These are phyloP conservation scores for Yamadazyma insecticola DNA, from an alignment of 805 yeast species.

Conservation along the genomic window DNA sequence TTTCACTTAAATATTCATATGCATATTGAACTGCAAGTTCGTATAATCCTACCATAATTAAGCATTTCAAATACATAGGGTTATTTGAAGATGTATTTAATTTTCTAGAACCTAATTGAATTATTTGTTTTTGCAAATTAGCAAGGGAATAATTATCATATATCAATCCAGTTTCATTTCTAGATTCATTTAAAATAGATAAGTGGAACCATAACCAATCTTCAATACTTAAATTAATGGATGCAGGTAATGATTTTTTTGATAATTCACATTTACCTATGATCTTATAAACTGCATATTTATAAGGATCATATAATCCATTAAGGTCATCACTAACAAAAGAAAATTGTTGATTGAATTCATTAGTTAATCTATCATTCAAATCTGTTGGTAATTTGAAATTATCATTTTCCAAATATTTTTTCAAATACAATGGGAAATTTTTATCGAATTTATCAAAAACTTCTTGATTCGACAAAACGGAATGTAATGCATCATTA, in stretches of 20 bases:
- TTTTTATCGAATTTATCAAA: constrained; percentile 83
- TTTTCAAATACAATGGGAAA: constrained; percentile 74
- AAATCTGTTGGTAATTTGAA: constrained; percentile 60
- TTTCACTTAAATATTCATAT: constrained; percentile 56
- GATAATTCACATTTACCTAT: constrained; percentile 85
- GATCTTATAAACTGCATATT: constrained; percentile 84
- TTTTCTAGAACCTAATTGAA: constrained; percentile 67
- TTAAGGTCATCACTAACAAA: constrained; percentile 42
- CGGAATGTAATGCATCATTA: constrained; percentile 71
- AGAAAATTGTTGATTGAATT: constrained; percentile 81
- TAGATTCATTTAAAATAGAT: constrained; percentile 52
- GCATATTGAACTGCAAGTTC: constrained; percentile 73
- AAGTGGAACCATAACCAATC: constrained; percentile 98
- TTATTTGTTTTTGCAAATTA: constrained; percentile 69
- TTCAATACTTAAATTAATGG: constrained; percentile 73
- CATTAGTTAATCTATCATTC: constrained; percentile 65
- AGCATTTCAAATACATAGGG: constrained; percentile 68
- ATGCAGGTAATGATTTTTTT: constrained; percentile 60
- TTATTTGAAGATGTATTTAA: constrained; percentile 64
- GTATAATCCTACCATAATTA: constrained; percentile 72
- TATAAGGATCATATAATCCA: constrained; percentile 74
- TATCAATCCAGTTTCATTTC: constrained; percentile 50
- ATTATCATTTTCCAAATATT: constrained; percentile 52
- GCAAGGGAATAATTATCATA: constrained; percentile 67
- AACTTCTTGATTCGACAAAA: constrained; percentile 57